These are phyloP conservation scores for Nakazawaea holstii DNA, from an alignment of 805 yeast species.

Conservation along the genomic window DNA sequence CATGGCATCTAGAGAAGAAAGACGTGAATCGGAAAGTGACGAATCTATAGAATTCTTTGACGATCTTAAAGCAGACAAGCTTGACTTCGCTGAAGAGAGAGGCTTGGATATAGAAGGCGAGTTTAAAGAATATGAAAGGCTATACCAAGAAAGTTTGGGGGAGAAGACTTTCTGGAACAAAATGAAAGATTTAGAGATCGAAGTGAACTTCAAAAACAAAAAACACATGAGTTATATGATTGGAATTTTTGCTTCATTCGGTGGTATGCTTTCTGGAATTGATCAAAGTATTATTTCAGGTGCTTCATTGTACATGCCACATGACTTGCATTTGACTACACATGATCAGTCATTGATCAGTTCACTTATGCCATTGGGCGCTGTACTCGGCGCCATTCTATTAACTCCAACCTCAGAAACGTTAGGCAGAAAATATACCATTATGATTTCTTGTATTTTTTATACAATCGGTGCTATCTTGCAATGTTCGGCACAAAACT, in stretches of 20 bases:
- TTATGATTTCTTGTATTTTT: conserved; percentile 51
- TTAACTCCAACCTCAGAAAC: conserved; percentile 53
- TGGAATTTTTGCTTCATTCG: conserved; percentile 55
- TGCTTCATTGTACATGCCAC: conserved; percentile 48
- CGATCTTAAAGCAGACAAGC: conserved; percentile 2
- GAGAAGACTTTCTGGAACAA: conserved; percentile 33
- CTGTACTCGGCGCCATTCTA: conserved; percentile 55
- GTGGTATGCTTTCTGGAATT: conserved; percentile 60
- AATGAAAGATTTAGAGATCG: conserved; percentile 29
- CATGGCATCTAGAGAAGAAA: not conserved
- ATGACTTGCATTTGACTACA: conserved; percentile 32
- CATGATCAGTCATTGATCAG: conserved; percentile 48
- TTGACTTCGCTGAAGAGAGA: conserved; percentile 1
- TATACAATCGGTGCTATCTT: conserved; percentile 58
- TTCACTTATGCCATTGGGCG: conserved; percentile 66
- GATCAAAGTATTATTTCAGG: conserved; percentile 67
- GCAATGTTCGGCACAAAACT: conserved; percentile 45
- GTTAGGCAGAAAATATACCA: conserved; percentile 51
- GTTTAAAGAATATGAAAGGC: conserved; percentile 27
- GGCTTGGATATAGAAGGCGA: conserved; percentile 30
- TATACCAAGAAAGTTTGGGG: conserved; percentile 25
- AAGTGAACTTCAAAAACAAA: conserved; percentile 38
- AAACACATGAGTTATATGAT: conserved; percentile 40
- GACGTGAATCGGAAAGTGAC: not conserved
- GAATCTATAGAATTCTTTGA: conserved; percentile 3